Percentiles rank a stretch among this genome's conserved stretches.
Evolutionary conservation across 306 rosid species (phyloP).

Genomic region (Styphnolobium japonicum): DNA sequence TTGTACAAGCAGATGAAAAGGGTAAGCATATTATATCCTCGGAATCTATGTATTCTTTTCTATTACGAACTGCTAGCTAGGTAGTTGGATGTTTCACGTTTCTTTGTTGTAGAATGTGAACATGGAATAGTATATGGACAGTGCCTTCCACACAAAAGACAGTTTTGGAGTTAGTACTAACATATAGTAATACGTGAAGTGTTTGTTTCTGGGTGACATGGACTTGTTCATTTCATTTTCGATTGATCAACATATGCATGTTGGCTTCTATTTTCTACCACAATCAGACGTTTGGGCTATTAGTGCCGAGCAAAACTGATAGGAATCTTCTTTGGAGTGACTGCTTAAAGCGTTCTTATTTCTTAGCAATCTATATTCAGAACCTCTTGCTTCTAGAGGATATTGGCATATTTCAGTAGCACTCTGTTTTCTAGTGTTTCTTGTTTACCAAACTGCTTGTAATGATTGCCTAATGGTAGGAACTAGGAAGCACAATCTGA

Average conservation of each 20-base stretch:
- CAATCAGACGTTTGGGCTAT: not conserved
- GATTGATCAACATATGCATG: not conserved
- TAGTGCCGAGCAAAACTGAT: not conserved
- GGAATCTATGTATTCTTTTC: not conserved
- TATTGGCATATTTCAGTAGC: not conserved
- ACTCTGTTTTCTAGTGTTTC: not conserved
- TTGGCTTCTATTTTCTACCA: not conserved
- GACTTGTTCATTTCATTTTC: not conserved
- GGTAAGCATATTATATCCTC: not conserved
- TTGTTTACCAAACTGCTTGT: not conserved
- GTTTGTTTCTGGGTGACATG: not conserved
- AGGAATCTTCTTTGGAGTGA: not conserved
- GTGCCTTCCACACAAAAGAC: not conserved
- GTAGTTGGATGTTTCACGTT: conserved; percentile 1
- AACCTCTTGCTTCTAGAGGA: not conserved
- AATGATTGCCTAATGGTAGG: not conserved
- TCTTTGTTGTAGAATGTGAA: conserved; percentile 10
- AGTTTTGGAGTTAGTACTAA: not conserved
- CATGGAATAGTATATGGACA: not conserved
- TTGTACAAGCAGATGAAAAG: conserved; percentile 5
- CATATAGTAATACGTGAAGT: not conserved
- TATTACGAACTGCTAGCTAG: not conserved
- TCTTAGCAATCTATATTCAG: not conserved
- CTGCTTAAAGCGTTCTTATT: not conserved
- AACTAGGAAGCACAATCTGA: not conserved